Percentiles rank a stretch among this genome's conserved stretches.
These are phyloP conservation scores for Eucalyptus regnans DNA, from an alignment of 345 rosid species.

Conservation along the genomic window DNA sequence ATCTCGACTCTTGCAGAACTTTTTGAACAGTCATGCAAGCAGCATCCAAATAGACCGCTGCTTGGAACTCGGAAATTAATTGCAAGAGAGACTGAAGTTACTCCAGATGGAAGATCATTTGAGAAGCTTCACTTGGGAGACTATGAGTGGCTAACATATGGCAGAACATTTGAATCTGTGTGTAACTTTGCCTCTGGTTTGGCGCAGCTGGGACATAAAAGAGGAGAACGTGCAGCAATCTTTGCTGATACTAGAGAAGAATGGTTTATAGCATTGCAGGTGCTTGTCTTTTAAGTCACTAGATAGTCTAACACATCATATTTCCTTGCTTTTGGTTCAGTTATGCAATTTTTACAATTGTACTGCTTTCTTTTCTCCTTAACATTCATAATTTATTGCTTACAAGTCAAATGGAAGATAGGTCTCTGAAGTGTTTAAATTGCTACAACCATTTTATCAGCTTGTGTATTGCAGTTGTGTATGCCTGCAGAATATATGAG, in stretches of 20 bases:
- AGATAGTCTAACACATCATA: background rate
- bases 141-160: conserved; percentile 76
- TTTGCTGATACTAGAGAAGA: conserved; percentile 94
- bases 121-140: conserved; percentile 97
- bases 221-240: conserved; percentile 80
- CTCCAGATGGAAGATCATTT: conserved; percentile 56
- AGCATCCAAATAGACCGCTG: conserved; percentile 33
- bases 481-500: background rate
- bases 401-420: background rate
- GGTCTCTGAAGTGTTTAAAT: background rate
- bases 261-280: conserved; percentile 97
- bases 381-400: background rate
- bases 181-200: conserved; percentile 81
- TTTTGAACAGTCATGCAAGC: conserved; percentile 68
- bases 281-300: conserved; percentile 1
- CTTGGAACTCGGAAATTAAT: conserved; percentile 77
- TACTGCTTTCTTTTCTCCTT: background rate
- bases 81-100: conserved; percentile 51
- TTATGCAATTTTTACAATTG: background rate
- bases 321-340: background rate
- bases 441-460: background rate
- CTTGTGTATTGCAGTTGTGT: background rate
- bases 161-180: conserved; percentile 43
- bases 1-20: conserved; percentile 79
- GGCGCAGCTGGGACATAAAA: conserved; percentile 55